Conservation (phyloP, 306 rosid species). For the Rosa multiflora region DNA sequence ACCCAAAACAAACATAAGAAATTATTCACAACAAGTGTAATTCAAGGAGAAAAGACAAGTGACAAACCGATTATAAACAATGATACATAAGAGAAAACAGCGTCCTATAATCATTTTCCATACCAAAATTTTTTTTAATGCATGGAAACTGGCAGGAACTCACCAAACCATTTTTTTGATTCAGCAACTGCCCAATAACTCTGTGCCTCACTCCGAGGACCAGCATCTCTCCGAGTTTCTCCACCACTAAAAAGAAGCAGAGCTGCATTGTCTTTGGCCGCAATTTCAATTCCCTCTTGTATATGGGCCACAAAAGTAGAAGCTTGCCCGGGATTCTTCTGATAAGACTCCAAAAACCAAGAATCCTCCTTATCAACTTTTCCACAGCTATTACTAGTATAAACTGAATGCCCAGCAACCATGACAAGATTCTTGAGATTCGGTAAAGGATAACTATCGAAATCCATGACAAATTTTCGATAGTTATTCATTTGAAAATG, state of each 20-base stretch:
- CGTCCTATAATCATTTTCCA: no score
- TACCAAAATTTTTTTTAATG: neutral
- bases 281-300: constrained; percentile 54
- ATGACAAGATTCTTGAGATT: constrained; percentile 74
- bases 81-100: neutral
- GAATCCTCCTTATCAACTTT: constrained; percentile 83
- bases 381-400: constrained; percentile 74
- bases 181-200: constrained; percentile 96
- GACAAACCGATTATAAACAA: neutral
- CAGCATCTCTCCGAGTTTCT: constrained; percentile 86
- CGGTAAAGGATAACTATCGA: constrained; percentile 49
- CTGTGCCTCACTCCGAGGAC: constrained; percentile 96
- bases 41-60: neutral
- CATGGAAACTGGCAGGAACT: constrained; percentile 27
- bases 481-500: constrained; percentile 31
- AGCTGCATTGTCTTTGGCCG: constrained; percentile 57
- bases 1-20: constrained; percentile 3
- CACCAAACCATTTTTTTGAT: constrained; percentile 85
- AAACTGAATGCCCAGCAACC: constrained; percentile 97
- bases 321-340: constrained; percentile 91
- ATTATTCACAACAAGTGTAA: neutral
- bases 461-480: constrained; percentile 26
- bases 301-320: constrained; percentile 74
- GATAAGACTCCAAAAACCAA: constrained; percentile 92
- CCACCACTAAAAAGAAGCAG: constrained; percentile 91